These are phyloP conservation scores for Ormosia semicastrata DNA, from an alignment of 306 rosid species.

Conservation along the genomic window DNA sequence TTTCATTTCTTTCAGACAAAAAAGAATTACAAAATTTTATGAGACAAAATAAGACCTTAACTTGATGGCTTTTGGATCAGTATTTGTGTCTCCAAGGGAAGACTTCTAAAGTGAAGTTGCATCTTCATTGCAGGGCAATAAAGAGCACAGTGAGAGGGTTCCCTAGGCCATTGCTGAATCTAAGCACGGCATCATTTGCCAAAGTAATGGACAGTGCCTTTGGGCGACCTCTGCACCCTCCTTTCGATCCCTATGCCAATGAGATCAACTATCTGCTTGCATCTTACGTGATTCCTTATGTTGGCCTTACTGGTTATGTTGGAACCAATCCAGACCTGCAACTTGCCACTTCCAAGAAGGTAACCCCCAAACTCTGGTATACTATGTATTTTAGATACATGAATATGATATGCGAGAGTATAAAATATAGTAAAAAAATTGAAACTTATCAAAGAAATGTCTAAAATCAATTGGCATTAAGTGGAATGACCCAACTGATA, in stretches of 20 bases:
- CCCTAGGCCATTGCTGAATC: conserved; percentile 62
- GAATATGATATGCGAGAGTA: background rate
- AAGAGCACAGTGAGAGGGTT: conserved; percentile 43
- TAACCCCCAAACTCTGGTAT: conserved; percentile 18
- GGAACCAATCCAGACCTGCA: conserved; percentile 60
- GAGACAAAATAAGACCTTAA: background rate
- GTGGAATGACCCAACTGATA: too few species aligned
- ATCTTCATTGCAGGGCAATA: conserved; percentile 49
- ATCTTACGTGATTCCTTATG: conserved; percentile 69
- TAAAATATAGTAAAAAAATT: too few species aligned
- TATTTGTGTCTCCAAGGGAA: background rate
- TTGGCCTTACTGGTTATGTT: conserved; percentile 89
- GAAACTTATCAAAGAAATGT: too few species aligned
- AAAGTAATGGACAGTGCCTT: conserved; percentile 47
- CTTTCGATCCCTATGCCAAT: conserved; percentile 71
- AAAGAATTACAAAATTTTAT: background rate
- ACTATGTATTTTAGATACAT: background rate
- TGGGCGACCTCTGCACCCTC: conserved; percentile 47
- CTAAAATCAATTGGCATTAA: too few species aligned
- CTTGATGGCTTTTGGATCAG: background rate
- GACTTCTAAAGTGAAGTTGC: background rate
- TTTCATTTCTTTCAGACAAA: background rate
- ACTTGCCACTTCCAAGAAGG: conserved; percentile 39
- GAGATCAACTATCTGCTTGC: conserved; percentile 66
- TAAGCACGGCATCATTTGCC: conserved; percentile 47